Evolutionary conservation across 2,329 filamentous ascomycete species (phyloP).

Genomic region (Fusarium tricinctum): DNA sequence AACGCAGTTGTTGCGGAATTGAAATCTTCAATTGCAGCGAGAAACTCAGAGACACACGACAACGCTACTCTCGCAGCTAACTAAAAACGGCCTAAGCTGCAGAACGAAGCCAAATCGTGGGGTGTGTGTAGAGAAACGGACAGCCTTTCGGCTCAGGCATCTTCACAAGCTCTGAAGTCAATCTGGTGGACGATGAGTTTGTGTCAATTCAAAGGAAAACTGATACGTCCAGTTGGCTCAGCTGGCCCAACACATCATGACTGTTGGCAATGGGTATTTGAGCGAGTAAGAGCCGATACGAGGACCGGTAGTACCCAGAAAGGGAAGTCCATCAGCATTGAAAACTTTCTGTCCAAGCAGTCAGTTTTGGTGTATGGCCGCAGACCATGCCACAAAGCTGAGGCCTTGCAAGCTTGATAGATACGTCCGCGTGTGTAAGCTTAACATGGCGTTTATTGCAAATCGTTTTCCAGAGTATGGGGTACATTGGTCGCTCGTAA

Average conservation of each 20-base stretch:
- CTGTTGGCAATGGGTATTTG: conserved; percentile 19
- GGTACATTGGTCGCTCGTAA: neutral
- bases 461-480: neutral
- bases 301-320: conserved; percentile 12
- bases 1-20: conserved; percentile 9
- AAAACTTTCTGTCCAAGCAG: neutral
- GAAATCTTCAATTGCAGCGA: conserved; percentile 12
- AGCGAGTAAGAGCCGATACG: conserved; percentile 38
- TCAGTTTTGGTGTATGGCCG: neutral
- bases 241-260: conserved; percentile 13
- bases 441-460: conserved; percentile 18
- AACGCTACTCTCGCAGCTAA: conserved; percentile 42
- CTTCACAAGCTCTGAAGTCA: conserved; percentile 30
- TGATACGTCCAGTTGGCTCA: conserved; percentile 27
- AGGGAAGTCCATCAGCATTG: conserved; percentile 17
- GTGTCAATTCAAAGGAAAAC: conserved; percentile 37
- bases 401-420: conserved; percentile 20
- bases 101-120: conserved; percentile 29
- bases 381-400: conserved; percentile 2
- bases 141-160: conserved; percentile 22
- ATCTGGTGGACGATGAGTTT: conserved; percentile 35
- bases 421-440: conserved; percentile 5
- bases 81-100: conserved; percentile 36
- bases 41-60: conserved; percentile 36
- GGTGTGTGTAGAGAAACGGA: conserved; percentile 39